These are phyloP conservation scores for Hypoxylon sp. DNA, from an alignment of 2,329 filamentous ascomycete species.

Conservation along the genomic window DNA sequence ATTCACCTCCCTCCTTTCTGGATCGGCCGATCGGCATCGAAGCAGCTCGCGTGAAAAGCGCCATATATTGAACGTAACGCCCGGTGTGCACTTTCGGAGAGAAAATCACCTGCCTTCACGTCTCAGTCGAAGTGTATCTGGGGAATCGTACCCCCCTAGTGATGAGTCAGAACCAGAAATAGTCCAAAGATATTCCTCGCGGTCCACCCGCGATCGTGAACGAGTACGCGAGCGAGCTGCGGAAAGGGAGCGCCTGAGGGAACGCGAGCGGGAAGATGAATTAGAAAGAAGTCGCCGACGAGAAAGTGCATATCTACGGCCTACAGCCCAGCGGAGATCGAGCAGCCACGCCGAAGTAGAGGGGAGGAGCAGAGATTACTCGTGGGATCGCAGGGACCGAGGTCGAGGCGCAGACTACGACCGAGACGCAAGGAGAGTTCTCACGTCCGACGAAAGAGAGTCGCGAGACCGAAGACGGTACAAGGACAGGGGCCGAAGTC, in stretches of 20 bases:
- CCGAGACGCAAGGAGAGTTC: slow-evolving; percentile 48
- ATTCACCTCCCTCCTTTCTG: slow-evolving; percentile 45
- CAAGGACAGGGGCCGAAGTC: slow-evolving; percentile 41
- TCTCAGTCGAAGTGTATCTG: slow-evolving; percentile 46
- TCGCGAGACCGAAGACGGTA: slow-evolving; percentile 46
- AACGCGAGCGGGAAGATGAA: slow-evolving; percentile 45
- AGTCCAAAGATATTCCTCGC: slow-evolving; percentile 38
- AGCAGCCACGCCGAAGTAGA: slow-evolving; percentile 51
- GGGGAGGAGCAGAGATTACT: slow-evolving; percentile 42
- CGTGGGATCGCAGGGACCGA: slow-evolving; percentile 46
- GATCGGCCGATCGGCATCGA: slow-evolving; percentile 46
- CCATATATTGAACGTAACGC: slow-evolving; percentile 21
- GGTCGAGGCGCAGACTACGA: slow-evolving; percentile 48
- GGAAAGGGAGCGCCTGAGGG: slow-evolving; percentile 43
- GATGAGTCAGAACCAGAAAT: slow-evolving; percentile 47
- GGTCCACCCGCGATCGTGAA: slow-evolving; percentile 47
- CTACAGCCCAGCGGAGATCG: slow-evolving; percentile 44
- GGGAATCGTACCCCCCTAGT: slow-evolving; percentile 45
- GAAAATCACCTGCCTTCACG: slow-evolving; percentile 39
- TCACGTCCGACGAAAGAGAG: slow-evolving; percentile 48
- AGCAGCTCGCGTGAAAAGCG: slow-evolving; percentile 49
- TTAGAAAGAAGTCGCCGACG: slow-evolving; percentile 44
- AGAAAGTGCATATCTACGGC: slow-evolving; percentile 47
- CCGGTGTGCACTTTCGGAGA: slow-evolving; percentile 42
- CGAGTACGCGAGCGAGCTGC: slow-evolving; percentile 41